phyloP scores from a whole-genome alignment of 768 basidiomycete species.

The Rossbeevera mucosa region DNA sequence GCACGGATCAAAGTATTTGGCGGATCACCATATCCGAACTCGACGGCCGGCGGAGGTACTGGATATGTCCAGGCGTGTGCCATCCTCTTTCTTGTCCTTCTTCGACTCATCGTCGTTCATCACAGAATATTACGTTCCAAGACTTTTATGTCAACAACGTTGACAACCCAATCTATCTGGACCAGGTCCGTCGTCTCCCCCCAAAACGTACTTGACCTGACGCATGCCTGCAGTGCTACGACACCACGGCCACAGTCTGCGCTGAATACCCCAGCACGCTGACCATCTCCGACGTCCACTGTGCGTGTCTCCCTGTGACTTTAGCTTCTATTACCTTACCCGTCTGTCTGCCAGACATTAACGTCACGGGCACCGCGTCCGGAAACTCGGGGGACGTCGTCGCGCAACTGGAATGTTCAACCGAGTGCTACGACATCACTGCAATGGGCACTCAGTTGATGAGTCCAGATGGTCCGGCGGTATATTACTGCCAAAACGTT shows the following conservation, averaged over 20 bases:
- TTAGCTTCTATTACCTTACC: not conserved
- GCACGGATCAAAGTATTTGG: slow-evolving; percentile 52
- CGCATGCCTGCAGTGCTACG: slow-evolving; percentile 31
- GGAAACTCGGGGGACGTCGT: slow-evolving; percentile 37
- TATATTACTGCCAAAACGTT: slow-evolving; percentile 37
- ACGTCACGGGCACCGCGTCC: slow-evolving; percentile 42
- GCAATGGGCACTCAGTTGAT: slow-evolving; percentile 24
- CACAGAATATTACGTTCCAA: slow-evolving; percentile 23
- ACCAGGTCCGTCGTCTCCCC: slow-evolving; percentile 24
- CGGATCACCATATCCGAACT: slow-evolving; percentile 37
- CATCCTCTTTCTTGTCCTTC: not conserved
- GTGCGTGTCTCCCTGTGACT: slow-evolving; percentile 19
- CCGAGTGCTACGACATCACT: slow-evolving; percentile 35
- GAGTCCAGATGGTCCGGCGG: slow-evolving; percentile 29
- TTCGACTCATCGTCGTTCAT: not conserved
- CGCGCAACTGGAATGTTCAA: slow-evolving; percentile 40
- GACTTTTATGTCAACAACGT: slow-evolving; percentile 33
- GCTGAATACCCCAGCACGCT: slow-evolving; percentile 35
- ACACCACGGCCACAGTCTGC: slow-evolving; percentile 32
- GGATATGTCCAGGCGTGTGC: slow-evolving; percentile 36
- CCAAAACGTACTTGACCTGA: not conserved
- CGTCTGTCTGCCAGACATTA: slow-evolving; percentile 25
- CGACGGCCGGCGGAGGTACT: slow-evolving; percentile 39
- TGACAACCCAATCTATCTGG: slow-evolving; percentile 40
- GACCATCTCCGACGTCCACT: slow-evolving; percentile 41